These are phyloP conservation scores for Cotoneaster glaucophyllus DNA, from an alignment of 306 rosid genomes.

Conservation along the genomic window DNA sequence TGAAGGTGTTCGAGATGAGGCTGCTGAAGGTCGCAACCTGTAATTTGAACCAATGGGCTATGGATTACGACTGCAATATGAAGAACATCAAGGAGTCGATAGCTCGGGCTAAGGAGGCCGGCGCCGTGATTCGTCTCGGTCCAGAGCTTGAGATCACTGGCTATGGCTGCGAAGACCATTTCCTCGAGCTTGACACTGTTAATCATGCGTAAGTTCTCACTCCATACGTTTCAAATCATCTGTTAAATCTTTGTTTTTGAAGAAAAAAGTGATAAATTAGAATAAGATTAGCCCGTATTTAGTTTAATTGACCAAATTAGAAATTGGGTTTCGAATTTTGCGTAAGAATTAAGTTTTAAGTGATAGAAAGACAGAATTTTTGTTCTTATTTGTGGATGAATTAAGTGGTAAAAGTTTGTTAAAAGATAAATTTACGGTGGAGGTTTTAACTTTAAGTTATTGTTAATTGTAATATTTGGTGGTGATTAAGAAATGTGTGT, in stretches of 20 bases:
- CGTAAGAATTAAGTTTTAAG: neutral
- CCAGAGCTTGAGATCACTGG: slow-evolving; percentile 97
- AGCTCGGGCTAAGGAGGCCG: slow-evolving; percentile 52
- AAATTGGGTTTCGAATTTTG: neutral
- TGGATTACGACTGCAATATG: slow-evolving; percentile 78
- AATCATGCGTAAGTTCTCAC: slow-evolving; percentile 53
- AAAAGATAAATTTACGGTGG: neutral
- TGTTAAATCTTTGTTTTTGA: neutral
- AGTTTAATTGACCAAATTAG: neutral
- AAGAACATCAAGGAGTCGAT: slow-evolving; percentile 70
- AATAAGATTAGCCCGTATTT: neutral
- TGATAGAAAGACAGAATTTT: neutral
- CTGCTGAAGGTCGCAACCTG: slow-evolving; percentile 84
- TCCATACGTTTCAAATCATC: neutral
- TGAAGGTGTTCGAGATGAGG: slow-evolving; percentile 46
- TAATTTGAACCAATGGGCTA: slow-evolving; percentile 96
- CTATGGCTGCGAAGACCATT: slow-evolving; percentile 95
- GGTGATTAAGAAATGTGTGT: neutral
- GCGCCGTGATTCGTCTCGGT: slow-evolving; percentile 77
- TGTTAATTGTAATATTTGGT: neutral
- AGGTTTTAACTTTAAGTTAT: neutral
- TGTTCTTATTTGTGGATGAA: neutral
- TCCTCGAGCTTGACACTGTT: slow-evolving; percentile 87
- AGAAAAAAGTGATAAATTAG: neutral
- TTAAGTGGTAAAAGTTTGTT: neutral